Percentiles rank a stretch among this genome's conserved stretches.
phyloP scores from a whole-genome alignment of 2,329 filamentous ascomycete genomes.

The Phialophora macrospora region DNA sequence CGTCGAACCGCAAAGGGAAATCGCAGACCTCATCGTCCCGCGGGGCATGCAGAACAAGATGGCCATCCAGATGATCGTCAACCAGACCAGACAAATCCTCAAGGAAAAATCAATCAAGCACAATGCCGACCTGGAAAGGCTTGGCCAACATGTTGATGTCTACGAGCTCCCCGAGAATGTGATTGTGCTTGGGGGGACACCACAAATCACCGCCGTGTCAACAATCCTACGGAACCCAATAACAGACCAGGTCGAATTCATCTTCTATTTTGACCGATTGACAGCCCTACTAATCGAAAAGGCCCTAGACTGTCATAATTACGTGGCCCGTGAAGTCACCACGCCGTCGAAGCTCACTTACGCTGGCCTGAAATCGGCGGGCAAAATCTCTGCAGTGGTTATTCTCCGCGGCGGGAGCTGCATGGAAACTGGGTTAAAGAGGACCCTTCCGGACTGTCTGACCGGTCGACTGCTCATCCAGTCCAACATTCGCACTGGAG shows the following conservation, averaged over 20 bases:
- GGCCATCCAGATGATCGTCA: constrained; percentile 89
- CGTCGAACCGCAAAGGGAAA: constrained; percentile 85
- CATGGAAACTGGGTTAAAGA: constrained; percentile 83
- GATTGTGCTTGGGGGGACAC: constrained; percentile 72
- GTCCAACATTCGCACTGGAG: constrained; percentile 80
- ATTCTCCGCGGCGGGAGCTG: constrained; percentile 87
- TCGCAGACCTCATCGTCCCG: constrained; percentile 84
- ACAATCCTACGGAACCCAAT: constrained; percentile 84
- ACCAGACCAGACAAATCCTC: constrained; percentile 87
- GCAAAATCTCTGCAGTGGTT: constrained; percentile 81
- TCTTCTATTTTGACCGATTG: constrained; percentile 95
- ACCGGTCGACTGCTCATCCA: constrained; percentile 90
- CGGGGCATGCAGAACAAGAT: constrained; percentile 93
- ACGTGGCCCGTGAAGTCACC: constrained; percentile 65
- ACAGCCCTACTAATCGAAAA: constrained; percentile 81
- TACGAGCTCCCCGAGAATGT: constrained; percentile 76
- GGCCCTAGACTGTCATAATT: constrained; percentile 77
- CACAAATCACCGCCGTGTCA: constrained; percentile 84
- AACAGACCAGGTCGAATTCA: constrained; percentile 84
- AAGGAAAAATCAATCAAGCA: constrained; percentile 84
- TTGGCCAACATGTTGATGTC: constrained; percentile 74
- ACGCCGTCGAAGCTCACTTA: constrained; percentile 76
- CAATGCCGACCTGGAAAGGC: constrained; percentile 74
- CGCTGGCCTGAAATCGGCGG: constrained; percentile 70
- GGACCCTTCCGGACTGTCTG: constrained; percentile 89